phyloP scores from a whole-genome alignment of 2,329 filamentous ascomycete genomes.

The Ophiostoma piceae region DNA sequence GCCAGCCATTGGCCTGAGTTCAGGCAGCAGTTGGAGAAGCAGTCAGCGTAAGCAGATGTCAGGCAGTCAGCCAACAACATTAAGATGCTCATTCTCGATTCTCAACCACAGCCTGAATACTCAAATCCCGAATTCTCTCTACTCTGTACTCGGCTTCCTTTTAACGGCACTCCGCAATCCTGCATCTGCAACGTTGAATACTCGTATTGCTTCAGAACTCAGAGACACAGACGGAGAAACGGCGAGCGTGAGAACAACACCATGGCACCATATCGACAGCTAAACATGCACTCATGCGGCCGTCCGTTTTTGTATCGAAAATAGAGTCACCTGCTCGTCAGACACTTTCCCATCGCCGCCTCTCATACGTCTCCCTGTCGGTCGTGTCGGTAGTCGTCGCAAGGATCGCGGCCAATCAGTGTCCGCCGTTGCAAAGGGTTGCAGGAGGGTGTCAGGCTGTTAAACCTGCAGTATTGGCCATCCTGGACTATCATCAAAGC shows the following conservation, averaged over 20 bases:
- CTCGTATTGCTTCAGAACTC: neutral
- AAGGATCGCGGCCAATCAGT: neutral
- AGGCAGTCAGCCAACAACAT: neutral
- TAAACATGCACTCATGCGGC: conserved; percentile 3
- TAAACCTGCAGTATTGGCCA: neutral
- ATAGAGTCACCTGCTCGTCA: conserved; percentile 5
- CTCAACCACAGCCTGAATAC: neutral
- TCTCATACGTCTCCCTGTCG: conserved; percentile 1
- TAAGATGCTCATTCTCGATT: neutral
- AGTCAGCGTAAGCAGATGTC: neutral
- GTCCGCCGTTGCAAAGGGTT: neutral
- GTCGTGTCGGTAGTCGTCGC: neutral
- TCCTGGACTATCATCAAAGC: neutral
- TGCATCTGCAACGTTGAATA: neutral
- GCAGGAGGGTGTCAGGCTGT: neutral
- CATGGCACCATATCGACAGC: neutral
- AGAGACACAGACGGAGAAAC: too few relatives aligned
- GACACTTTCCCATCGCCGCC: neutral
- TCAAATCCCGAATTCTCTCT: neutral
- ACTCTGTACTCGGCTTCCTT: neutral
- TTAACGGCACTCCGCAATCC: neutral
- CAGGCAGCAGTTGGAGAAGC: neutral
- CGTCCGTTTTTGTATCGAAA: neutral
- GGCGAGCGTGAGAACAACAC: neutral
- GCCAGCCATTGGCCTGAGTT: neutral